Conservation (phyloP, 768 basidiomycete genomes). For the Leccinum aurantiacum region DNA sequence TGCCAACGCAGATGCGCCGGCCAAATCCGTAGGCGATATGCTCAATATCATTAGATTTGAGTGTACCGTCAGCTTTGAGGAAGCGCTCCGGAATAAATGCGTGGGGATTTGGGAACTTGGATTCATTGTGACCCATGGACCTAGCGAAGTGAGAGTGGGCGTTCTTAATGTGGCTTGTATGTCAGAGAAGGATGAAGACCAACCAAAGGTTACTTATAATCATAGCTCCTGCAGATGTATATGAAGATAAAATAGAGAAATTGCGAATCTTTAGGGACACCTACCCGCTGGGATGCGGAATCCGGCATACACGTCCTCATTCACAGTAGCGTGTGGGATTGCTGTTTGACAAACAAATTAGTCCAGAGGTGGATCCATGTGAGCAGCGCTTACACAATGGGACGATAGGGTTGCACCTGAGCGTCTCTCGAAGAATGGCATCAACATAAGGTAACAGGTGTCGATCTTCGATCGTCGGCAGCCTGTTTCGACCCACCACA, state of each 20-base stretch:
- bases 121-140: constrained; percentile 26
- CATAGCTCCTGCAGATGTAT: constrained; percentile 11
- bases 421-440: constrained; percentile 20
- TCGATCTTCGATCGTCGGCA: constrained; percentile 19
- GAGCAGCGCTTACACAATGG: constrained; percentile 15
- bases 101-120: constrained; percentile 39
- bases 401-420: constrained; percentile 15
- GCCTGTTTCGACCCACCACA: constrained; percentile 12
- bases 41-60: constrained; percentile 13
- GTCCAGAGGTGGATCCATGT: neutral
- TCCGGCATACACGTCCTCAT: constrained; percentile 46
- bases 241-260: neutral
- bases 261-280: neutral
- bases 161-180: neutral
- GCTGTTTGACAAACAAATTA: constrained; percentile 11
- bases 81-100: constrained; percentile 43
- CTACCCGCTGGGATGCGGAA: constrained; percentile 49
- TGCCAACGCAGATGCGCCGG: constrained; percentile 31
- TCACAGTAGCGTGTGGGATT: constrained; percentile 33
- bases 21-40: constrained; percentile 29
- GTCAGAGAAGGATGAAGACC: neutral
- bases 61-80: constrained; percentile 26
- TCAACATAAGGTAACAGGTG: constrained; percentile 22
- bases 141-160: constrained; percentile 1
- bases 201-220: constrained; percentile 23